phyloP scores from a whole-genome alignment of 176 grass and related monocot species.

The Aegilops sharonensis region DNA sequence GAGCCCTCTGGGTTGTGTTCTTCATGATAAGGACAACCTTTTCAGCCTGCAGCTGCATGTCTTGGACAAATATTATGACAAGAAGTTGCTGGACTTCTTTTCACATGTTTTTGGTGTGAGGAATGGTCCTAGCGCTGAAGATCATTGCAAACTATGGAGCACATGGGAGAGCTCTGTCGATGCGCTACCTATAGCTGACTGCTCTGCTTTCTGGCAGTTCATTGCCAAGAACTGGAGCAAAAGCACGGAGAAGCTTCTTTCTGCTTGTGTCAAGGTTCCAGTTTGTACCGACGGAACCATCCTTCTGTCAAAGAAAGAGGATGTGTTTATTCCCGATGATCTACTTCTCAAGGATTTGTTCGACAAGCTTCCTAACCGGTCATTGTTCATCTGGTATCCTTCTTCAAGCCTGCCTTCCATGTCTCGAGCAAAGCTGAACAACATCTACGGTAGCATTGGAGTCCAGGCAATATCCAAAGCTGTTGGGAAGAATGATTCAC shows the following conservation, averaged over 20 bases:
- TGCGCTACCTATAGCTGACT: constrained; percentile 20
- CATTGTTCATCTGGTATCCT: constrained; percentile 70
- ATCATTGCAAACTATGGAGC: constrained; percentile 52
- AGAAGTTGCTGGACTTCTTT: constrained; percentile 46
- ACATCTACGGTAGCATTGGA: constrained; percentile 48
- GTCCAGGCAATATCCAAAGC: constrained; percentile 52
- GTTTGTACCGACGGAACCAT: constrained; percentile 23
- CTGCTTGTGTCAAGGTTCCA: constrained; percentile 48
- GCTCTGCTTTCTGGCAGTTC: constrained; percentile 61
- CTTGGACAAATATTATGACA: constrained; percentile 66
- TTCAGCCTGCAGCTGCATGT: constrained; percentile 49
- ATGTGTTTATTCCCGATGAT: constrained; percentile 76
- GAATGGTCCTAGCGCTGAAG: constrained; percentile 29
- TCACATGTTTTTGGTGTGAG: constrained; percentile 38
- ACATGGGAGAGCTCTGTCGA: constrained; percentile 45
- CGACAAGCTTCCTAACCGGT: constrained; percentile 15
- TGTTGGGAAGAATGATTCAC: constrained; percentile 39
- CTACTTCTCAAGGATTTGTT: constrained; percentile 64
- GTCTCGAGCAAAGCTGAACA: constrained; percentile 43
- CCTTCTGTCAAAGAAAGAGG: constrained; percentile 29
- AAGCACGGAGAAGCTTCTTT: constrained; percentile 25
- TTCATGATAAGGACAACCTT: constrained; percentile 47
- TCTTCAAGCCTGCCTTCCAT: neutral
- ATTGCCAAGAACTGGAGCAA: constrained; percentile 45
- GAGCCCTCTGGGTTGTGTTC: constrained; percentile 34